Base-by-base conservation (phyloP, 2,329 filamentous ascomycete species). In the Diaporthe citriasiana region DNA sequence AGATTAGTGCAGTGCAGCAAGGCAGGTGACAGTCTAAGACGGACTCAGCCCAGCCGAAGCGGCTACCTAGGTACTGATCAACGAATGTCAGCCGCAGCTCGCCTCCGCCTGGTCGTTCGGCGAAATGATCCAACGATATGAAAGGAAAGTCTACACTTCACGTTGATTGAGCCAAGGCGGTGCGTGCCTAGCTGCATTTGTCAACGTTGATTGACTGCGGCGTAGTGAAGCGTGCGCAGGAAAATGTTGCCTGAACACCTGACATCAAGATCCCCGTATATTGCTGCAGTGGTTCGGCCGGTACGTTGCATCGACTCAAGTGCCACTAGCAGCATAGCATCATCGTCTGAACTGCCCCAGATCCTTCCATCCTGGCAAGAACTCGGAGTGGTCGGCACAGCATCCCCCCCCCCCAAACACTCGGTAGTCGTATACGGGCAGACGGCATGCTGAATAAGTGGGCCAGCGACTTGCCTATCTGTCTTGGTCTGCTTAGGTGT, bases 381-480 rank as follows among this genome's bases (percentile, higher is more conserved):
- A 13, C 10, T 40, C 63, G 47, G 47, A 68, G n/a, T 53, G 13
- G 45, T 53, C 47, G 63, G 63, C 63, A 68, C n/a, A 19, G 19
- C 33, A n/a, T 15, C 63, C 25, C 63, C n/a, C n/a, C n/a, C n/a
- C n/a, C n/a, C n/a, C n/a, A n/a, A n/a, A n/a, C 63, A 68, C 63
- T 53, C 47, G 33, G 47, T 53, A 53, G 27, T 68, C 47, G 63
- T 27, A 35, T 51, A 66, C 45, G 63, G 63, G 63, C 22, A 35
- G 38, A 66, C 45, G 63, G 63, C 22, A 66, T 6, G 7, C 45
- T 66, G 63, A 53, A n/a, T 63, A 68, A 53, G 63, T 68, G 47
- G 63, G 63, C 63, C 40, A 45, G 27, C 45, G 22, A 53, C 42
- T 22, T 51, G 30, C 19, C 33, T 40, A n/a, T 38, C 30, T 27